Evolutionary conservation across 208 protist genomes (phyloP).

Genomic region (Tritrichomonas foetus): DNA sequence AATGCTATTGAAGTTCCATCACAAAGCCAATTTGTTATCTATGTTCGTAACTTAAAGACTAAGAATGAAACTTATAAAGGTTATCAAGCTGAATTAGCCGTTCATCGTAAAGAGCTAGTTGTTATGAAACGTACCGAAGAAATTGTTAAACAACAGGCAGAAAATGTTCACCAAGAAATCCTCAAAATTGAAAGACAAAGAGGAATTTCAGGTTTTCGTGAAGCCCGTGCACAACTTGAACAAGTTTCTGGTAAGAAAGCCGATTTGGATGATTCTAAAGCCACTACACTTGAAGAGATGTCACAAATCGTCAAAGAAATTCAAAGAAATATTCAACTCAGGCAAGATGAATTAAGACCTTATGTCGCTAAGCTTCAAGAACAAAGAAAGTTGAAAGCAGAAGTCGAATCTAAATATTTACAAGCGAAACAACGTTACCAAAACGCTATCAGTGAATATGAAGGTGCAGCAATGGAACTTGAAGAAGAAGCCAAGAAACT

Average conservation of each 20-base stretch:
- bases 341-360: background rate
- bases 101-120: background rate
- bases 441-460: background rate
- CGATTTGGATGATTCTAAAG: background rate
- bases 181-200: background rate
- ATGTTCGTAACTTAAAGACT: background rate
- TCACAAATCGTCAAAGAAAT: slow-evolving; percentile 6
- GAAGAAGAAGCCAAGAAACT: slow-evolving; percentile 32
- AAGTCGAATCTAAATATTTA: background rate
- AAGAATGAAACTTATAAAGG: slow-evolving; percentile 4
- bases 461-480: background rate
- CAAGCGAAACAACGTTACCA: background rate
- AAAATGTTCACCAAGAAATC: background rate
- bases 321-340: background rate
- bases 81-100: background rate
- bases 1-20: background rate
- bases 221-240: background rate
- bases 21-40: background rate
- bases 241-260: background rate
- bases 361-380: background rate
- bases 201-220: background rate
- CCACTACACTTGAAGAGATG: slow-evolving; percentile 20
- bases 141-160: background rate
- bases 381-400: background rate
- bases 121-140: background rate